Evolutionary conservation across 2,329 filamentous ascomycete genomes (phyloP), one percentile per base, ranked within the genome.

Genomic region (Fusarium caatingaense): DNA sequence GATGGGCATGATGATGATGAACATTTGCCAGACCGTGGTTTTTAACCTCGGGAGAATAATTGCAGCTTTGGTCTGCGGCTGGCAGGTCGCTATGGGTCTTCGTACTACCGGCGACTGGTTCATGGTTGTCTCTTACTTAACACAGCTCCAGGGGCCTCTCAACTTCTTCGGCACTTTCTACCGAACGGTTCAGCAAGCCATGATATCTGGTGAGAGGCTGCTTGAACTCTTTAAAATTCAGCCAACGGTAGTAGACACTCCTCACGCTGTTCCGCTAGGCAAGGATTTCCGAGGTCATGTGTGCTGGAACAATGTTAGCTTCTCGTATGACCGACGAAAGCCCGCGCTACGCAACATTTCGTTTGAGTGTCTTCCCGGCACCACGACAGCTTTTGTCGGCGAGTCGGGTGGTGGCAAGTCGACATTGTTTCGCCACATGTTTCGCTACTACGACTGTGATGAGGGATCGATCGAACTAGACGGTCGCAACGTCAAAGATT

Each of bases 401-500:
- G 95, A 98, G 79, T 98, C 95, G 32, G 96, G 96, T 47, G 96
- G 96, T 63, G 96, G 96, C 71, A 99, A 99, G 80, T 98, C 95
- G 4, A 99, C 96, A 0, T 88, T 99, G 27, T 98, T 99, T 84
- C 92, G 96, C 53, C 87, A 98, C 50, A 90, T 99, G 78, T 98
- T 97, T 85, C 92, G 96, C 20, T 99, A 98, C 81, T 99, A 98
- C 84, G 97, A 98, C 77, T 89, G 91, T 57, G 86, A 90, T 55
- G 87, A 89, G 54, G 96, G 96, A 37, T 89, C 85, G 75, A 97
- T 98, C 60, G 88, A 91, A 76, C 85, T 99, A 57, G 96, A 98
- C 77, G 93, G 92, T 10, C 88, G 90, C 64, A 89, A 98, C 77
- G 92, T 98, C 50, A 89, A 92, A 78, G 90, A 94, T 71, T 83